These are phyloP conservation scores for Xylariaceae sp. DNA, from an alignment of 2,329 filamentous ascomycete species.

Conservation along the genomic window DNA sequence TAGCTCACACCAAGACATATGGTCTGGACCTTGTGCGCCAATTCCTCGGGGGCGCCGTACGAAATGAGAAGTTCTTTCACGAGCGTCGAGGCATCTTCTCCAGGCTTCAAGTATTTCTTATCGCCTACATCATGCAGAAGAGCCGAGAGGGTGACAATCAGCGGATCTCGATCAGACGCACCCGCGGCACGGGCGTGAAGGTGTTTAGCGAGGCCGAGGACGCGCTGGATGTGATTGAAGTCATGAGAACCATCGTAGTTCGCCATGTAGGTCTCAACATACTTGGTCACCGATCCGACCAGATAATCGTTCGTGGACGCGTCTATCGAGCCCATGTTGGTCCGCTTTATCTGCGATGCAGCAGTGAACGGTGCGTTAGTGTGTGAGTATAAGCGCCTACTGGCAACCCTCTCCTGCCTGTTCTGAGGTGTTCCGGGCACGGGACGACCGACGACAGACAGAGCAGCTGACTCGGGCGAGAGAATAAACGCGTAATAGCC, in stretches of 20 bases:
- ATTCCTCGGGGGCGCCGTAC: slow-evolving; percentile 49
- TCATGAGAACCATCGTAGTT: slow-evolving; percentile 84
- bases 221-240: slow-evolving; percentile 77
- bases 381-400: slow-evolving; percentile 24
- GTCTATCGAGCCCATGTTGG: slow-evolving; percentile 23
- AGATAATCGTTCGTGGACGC: slow-evolving; percentile 38
- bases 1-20: slow-evolving; percentile 78
- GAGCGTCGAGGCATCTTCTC: slow-evolving; percentile 53
- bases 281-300: slow-evolving; percentile 53
- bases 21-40: slow-evolving; percentile 65
- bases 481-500: not conserved
- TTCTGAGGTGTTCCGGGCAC: slow-evolving; percentile 16
- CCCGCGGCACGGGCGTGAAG: slow-evolving; percentile 48
- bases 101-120: slow-evolving; percentile 67
- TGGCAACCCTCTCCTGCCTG: slow-evolving; percentile 13
- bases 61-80: slow-evolving; percentile 53
- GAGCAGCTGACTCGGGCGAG: not conserved
- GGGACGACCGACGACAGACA: slow-evolving; percentile 10
- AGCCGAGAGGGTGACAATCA: slow-evolving; percentile 63
- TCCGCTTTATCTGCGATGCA: slow-evolving; percentile 16
- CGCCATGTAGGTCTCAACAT: slow-evolving; percentile 69
- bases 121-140: slow-evolving; percentile 88
- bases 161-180: slow-evolving; percentile 39
- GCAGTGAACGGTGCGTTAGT: slow-evolving; percentile 21
- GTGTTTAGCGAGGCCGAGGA: slow-evolving; percentile 66